Evolutionary conservation across 139 green algal genomes (phyloP).

Genomic region (Chlamydomonas sp.): DNA sequence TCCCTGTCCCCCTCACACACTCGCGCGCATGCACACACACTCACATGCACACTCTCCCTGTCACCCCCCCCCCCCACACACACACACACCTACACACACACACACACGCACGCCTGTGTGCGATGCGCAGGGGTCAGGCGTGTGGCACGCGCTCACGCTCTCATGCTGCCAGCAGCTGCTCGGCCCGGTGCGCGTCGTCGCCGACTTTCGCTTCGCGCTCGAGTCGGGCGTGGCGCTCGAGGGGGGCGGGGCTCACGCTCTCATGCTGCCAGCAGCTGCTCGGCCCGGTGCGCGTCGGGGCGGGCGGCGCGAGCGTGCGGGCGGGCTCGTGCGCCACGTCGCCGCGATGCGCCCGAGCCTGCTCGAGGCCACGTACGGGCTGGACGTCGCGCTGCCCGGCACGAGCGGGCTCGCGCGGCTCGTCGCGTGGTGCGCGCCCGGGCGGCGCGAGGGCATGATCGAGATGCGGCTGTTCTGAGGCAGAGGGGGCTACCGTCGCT

Average conservation of each 20-base stretch:
- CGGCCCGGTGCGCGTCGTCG: slow-evolving; percentile 53
- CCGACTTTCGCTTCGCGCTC: slow-evolving; percentile 58
- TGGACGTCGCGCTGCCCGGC: slow-evolving; percentile 51
- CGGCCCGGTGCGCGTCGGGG: slow-evolving; percentile 53
- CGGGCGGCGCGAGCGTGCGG: slow-evolving; percentile 25
- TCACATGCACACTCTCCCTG: too few species aligned
- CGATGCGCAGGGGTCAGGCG: slow-evolving; percentile 25
- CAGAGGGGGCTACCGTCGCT: background rate
- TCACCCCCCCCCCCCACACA: too few species aligned
- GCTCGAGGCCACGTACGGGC: slow-evolving; percentile 46
- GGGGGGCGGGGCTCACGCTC: background rate
- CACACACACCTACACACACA: too few species aligned
- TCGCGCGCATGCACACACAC: too few species aligned
- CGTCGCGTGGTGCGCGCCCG: slow-evolving; percentile 56
- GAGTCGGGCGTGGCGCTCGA: background rate
- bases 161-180: slow-evolving; percentile 65
- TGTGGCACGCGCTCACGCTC: slow-evolving; percentile 61
- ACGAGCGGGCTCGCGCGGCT: slow-evolving; percentile 44
- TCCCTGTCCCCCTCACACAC: too few species aligned
- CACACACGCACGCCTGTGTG: too few species aligned
- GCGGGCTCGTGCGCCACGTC: background rate
- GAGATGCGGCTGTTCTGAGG: slow-evolving; percentile 49
- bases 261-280: slow-evolving; percentile 52
- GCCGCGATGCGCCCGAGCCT: slow-evolving; percentile 40
- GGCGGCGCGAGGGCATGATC: slow-evolving; percentile 50